These are phyloP conservation scores for Eudorina sp. DNA, from an alignment of 139 green algal genomes.

Conservation along the genomic window DNA sequence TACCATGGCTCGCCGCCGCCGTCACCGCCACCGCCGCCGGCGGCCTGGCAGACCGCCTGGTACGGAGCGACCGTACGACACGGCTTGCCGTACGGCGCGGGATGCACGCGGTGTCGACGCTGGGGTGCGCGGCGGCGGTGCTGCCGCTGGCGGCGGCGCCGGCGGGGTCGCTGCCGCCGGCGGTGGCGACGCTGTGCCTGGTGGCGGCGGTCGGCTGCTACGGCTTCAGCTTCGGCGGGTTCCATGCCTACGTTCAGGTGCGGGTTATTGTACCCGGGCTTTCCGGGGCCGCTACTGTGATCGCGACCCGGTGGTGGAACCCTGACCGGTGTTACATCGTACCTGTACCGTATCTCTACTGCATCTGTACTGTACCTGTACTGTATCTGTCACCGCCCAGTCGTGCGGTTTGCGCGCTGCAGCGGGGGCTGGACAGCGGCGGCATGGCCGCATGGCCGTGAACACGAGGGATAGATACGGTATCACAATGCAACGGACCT, in stretches of 20 bases:
- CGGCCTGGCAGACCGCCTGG: conserved; percentile 48
- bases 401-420: too few relatives aligned
- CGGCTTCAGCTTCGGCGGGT: conserved; percentile 77
- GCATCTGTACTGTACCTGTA: too few relatives aligned
- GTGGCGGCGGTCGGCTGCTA: conserved; percentile 64
- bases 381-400: too few relatives aligned
- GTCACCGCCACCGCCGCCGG: conserved; percentile 50
- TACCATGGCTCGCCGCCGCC: conserved; percentile 74
- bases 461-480: too few relatives aligned
- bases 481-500: too few relatives aligned
- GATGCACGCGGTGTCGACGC: conserved; percentile 68
- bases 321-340: too few relatives aligned
- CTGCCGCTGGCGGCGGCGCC: background rate
- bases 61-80: background rate
- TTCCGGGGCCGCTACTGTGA: too few relatives aligned
- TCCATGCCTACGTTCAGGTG: conserved; percentile 79
- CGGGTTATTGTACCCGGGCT: too few relatives aligned
- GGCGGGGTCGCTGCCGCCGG: conserved; percentile 13
- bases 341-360: too few relatives aligned
- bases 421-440: too few relatives aligned
- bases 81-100: conserved; percentile 53
- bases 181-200: conserved; percentile 58
- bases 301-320: too few relatives aligned
- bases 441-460: too few relatives aligned
- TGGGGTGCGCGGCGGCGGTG: conserved; percentile 59